Percentiles rank a stretch among this genome's conserved stretches.
phyloP scores from a whole-genome alignment of 202 grass and related monocot species.

The Panicum virgatum region DNA sequence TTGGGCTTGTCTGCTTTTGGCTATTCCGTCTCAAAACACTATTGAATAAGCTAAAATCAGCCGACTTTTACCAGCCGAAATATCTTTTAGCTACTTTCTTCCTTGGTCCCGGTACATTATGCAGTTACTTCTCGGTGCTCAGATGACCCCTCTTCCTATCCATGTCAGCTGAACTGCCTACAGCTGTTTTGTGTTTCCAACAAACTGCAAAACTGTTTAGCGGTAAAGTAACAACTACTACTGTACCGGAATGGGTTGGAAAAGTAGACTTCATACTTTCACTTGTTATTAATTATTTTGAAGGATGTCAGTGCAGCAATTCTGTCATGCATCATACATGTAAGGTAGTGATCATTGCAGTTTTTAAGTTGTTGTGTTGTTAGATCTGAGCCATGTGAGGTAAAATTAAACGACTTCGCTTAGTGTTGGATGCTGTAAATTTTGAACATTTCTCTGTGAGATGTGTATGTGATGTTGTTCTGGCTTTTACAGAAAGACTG shows the following conservation, averaged over 20 bases:
- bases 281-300: background rate
- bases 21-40: too few relatives aligned
- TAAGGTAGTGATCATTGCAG: background rate
- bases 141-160: background rate
- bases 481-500: constrained; percentile 84
- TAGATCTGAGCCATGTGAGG: constrained; percentile 4
- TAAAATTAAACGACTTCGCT: background rate
- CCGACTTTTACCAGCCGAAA: too few relatives aligned
- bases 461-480: constrained; percentile 14
- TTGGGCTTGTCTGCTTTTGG: too few relatives aligned
- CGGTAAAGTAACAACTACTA: background rate
- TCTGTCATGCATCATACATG: background rate
- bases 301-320: background rate
- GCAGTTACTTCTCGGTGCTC: background rate
- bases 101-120: constrained; percentile 15
- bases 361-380: background rate
- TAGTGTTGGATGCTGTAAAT: background rate
- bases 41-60: too few relatives aligned
- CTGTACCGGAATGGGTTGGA: background rate
- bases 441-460: background rate
- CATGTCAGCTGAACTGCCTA: background rate
- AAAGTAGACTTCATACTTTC: background rate
- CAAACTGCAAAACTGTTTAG: background rate
- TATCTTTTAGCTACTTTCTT: constrained; percentile 11
- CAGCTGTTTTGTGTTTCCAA: background rate